A percentile compares a stretch with the other conserved stretches of the same genome.
These are phyloP conservation scores for Plantago elongata DNA, from an alignment of 257 asterid genomes.

Conservation along the genomic window DNA sequence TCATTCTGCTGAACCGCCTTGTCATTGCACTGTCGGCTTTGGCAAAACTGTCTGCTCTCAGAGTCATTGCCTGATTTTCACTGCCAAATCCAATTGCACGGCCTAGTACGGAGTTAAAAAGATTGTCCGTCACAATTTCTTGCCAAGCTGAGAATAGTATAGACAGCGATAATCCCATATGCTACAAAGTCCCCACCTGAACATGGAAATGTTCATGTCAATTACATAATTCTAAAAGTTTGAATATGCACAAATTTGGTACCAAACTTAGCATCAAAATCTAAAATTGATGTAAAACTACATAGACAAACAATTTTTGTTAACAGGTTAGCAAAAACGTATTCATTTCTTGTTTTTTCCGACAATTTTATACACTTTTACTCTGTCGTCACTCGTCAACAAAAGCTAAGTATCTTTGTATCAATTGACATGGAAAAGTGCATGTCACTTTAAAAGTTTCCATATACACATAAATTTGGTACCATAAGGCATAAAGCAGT, in stretches of 20 bases:
- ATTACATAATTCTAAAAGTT: not conserved
- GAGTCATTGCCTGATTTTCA: slow-evolving; percentile 26
- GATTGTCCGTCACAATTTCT: slow-evolving; percentile 27
- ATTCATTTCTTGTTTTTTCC: no score
- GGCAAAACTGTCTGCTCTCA: slow-evolving; percentile 30
- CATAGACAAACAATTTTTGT: no score
- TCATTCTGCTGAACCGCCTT: slow-evolving; percentile 28
- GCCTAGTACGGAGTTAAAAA: slow-evolving; percentile 17
- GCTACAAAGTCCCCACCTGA: slow-evolving; percentile 23
- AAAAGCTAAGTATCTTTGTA: no score
- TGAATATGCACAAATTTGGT: not conserved
- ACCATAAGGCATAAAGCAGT: no score
- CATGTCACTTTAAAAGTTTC: no score
- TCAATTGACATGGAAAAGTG: no score
- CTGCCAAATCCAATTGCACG: slow-evolving; percentile 12
- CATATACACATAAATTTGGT: no score
- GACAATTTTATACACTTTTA: no score
- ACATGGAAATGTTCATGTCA: slow-evolving; percentile 12
- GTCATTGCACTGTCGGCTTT: slow-evolving; percentile 30
- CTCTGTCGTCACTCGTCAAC: no score
- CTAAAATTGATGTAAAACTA: no score
- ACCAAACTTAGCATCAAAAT: no score
- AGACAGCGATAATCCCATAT: slow-evolving; percentile 34
- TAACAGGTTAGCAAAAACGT: no score
- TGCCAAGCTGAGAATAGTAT: slow-evolving; percentile 38